A percentile compares a stretch with the other conserved stretches of the same genome.
phyloP scores from a whole-genome alignment of 2,329 filamentous ascomycete genomes.

The Grosmannia huntii region DNA sequence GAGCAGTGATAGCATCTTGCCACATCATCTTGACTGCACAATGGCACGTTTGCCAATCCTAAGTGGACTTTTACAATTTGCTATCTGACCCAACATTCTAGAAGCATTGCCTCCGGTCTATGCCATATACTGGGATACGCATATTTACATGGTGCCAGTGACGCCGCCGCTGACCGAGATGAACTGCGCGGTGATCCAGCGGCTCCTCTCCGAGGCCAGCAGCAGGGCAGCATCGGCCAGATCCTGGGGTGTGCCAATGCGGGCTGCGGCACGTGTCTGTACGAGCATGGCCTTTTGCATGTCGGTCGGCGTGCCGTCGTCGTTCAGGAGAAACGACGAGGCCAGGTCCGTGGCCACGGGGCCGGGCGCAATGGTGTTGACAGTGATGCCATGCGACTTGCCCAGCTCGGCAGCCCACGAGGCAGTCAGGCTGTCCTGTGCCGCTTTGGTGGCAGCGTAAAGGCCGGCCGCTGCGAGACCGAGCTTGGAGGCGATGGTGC shows the following conservation, averaged over 20 bases:
- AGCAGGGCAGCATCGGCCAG: constrained; percentile 28
- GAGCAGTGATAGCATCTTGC: no score
- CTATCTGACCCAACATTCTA: no score
- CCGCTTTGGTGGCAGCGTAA: constrained; percentile 22
- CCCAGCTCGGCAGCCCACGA: constrained; percentile 15
- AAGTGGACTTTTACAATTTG: no score
- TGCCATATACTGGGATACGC: neutral
- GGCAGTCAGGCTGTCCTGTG: constrained; percentile 22
- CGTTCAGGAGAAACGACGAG: constrained; percentile 3
- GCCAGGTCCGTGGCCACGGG: constrained; percentile 22
- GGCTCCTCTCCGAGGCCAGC: constrained; percentile 23
- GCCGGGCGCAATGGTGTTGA: constrained; percentile 29
- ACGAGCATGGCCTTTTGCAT: neutral
- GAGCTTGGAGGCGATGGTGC: constrained; percentile 15
- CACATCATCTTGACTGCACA: no score
- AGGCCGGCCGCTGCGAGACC: constrained; percentile 8
- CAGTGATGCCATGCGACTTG: constrained; percentile 22
- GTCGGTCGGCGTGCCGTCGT: constrained; percentile 1
- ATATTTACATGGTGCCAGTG: constrained; percentile 4
- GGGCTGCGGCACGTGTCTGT: constrained; percentile 19
- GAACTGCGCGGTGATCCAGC: constrained; percentile 32
- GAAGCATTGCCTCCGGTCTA: neutral
- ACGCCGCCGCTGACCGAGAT: constrained; percentile 28
- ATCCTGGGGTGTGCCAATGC: constrained; percentile 24
- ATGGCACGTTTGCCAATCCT: no score